These are phyloP conservation scores for Zymoseptoria brevis DNA, from an alignment of 2,329 filamentous ascomycete genomes.

Conservation along the genomic window DNA sequence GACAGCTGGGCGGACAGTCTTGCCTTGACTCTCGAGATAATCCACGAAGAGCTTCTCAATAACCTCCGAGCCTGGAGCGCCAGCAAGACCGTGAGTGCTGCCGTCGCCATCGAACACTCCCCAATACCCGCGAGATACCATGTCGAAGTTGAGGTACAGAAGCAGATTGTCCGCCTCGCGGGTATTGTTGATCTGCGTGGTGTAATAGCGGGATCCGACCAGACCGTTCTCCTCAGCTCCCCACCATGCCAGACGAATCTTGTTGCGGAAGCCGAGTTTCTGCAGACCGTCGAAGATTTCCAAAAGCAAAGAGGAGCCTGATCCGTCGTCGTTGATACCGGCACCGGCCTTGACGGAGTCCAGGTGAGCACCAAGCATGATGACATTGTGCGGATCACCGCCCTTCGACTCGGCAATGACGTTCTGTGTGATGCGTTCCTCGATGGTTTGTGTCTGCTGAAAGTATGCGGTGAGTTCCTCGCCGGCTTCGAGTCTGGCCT, in stretches of 20 bases:
- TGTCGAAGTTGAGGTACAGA: conserved; percentile 36
- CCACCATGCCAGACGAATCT: conserved; percentile 34
- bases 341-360: conserved; percentile 31
- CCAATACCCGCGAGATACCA: conserved; percentile 53
- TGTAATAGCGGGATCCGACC: conserved; percentile 33
- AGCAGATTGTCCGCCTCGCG: conserved; percentile 30
- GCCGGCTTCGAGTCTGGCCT: conserved; percentile 45
- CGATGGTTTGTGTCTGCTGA: conserved; percentile 35
- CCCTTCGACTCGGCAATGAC: conserved; percentile 52
- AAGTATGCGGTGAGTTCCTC: conserved; percentile 33
- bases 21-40: conserved; percentile 23
- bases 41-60: conserved; percentile 19
- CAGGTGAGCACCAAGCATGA: conserved; percentile 42
- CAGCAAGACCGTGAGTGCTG: conserved; percentile 43
- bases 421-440: conserved; percentile 45
- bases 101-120: conserved; percentile 50
- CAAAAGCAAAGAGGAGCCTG: conserved; percentile 29
- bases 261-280: conserved; percentile 47
- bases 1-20: conserved; percentile 25
- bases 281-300: conserved; percentile 31
- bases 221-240: conserved; percentile 31
- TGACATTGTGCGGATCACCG: conserved; percentile 50
- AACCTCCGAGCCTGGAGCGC: conserved; percentile 56
- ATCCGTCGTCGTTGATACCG: conserved; percentile 36
- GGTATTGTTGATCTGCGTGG: conserved; percentile 29